Base-by-base conservation (phyloP, 2,329 filamentous ascomycete genomes). In the Myotisia sp. region DNA sequence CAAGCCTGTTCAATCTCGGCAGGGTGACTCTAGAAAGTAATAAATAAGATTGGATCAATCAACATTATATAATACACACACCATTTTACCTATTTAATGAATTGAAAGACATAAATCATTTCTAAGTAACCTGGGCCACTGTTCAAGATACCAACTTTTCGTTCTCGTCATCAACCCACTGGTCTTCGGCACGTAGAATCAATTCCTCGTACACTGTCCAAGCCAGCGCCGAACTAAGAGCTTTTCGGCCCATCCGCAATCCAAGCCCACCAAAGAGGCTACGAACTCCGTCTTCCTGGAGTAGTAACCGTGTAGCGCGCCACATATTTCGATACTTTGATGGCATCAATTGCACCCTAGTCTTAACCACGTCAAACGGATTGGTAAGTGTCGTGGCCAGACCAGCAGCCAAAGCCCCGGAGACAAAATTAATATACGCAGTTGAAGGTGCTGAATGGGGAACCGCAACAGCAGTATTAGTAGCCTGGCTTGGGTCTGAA, bases 181-280 rank as follows among this genome's bases (percentile, higher is more conserved):
- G 47, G 30, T 47, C 59, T 54, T 76, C 74, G 1, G 79, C 79
- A 46, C 80, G 69, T 40, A 86, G 65, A 42, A 95, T 79, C 47
- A 94, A 58, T 56, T 94, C 87, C 61, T 98, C 90, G 52, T 98
- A 98, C 26, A 94, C 68, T 6, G 87, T 95, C 90, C 90, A 98
- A 5, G 87, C 87, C 45, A 95, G 66, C n/a, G 90, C 90, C 34
- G 80, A 87, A 56, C 86, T 94, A 28, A 94, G 60, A 4, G 85
- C 87, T 58, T 98, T 98, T 46, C 90, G 70, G 29, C 77, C 80
- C 67, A 95, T 92, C 37, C 90, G 71, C 45, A 98, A 63, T 1
- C 73, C 82, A 37, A 98, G 58, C 1, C 90, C 90, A 54, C 90
- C 80, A 58, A 90, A 86, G 38, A 98, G 66, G 40, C 80, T 80